Evolutionary conservation across 305 asterid genomes (phyloP).

Genomic region (Fraxinus latifolia): DNA sequence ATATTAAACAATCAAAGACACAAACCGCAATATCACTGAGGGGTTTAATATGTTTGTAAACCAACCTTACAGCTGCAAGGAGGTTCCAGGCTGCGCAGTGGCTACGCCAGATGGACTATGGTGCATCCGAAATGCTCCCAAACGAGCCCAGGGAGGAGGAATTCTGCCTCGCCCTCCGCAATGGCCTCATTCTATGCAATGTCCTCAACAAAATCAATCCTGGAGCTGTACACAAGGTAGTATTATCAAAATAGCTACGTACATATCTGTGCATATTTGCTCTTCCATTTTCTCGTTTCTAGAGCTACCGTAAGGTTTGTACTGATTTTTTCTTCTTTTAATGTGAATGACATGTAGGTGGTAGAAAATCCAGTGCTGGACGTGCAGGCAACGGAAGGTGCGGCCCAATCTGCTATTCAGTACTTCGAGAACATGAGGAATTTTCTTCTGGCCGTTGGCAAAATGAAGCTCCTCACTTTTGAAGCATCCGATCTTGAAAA

Average conservation of each 20-base stretch:
- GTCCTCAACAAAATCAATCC: slow-evolving; percentile 95
- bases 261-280: neutral
- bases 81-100: slow-evolving; percentile 82
- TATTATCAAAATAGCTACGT: neutral
- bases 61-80: slow-evolving; percentile 53
- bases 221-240: slow-evolving; percentile 80
- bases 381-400: slow-evolving; percentile 72
- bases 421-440: slow-evolving; percentile 91
- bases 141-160: slow-evolving; percentile 68
- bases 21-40: neutral
- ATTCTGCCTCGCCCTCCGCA: slow-evolving; percentile 75
- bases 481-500: slow-evolving; percentile 89
- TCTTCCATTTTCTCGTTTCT: neutral
- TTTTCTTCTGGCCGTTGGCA: slow-evolving; percentile 75
- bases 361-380: slow-evolving; percentile 79
- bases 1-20: too few relatives aligned
- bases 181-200: slow-evolving; percentile 88
- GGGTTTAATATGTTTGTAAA: neutral
- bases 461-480: slow-evolving; percentile 78
- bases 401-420: slow-evolving; percentile 92
- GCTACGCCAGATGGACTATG: slow-evolving; percentile 77
- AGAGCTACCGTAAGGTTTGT: neutral
- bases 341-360: slow-evolving; percentile 43
- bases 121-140: slow-evolving; percentile 63
- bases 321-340: neutral